Evolutionary conservation across 176 grass and related monocot species (phyloP).

Genomic region (Rhynchospora pubera): DNA sequence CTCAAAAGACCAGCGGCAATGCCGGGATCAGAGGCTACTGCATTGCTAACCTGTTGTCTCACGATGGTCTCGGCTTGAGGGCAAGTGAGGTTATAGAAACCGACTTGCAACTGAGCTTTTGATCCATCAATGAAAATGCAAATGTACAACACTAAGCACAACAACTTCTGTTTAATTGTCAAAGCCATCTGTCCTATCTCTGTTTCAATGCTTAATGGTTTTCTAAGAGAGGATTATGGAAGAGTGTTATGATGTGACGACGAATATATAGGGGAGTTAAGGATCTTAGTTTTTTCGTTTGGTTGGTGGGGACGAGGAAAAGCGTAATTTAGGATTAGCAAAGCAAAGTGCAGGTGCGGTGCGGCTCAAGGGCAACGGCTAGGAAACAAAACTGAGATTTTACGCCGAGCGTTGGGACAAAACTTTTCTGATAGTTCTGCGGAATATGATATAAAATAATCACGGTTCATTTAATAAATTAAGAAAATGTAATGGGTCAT

Average conservation of each 20-base stretch:
- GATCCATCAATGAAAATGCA: not conserved
- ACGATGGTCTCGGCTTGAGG: slow-evolving; percentile 48
- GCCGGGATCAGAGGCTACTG: slow-evolving; percentile 24
- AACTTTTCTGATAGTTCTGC: not conserved
- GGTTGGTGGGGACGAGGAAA: slow-evolving; percentile 1
- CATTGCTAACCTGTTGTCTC: slow-evolving; percentile 28
- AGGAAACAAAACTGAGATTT: slow-evolving; percentile 23
- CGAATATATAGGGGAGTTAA: slow-evolving; percentile 13
- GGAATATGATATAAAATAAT: not conserved
- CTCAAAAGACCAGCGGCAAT: slow-evolving; percentile 34
- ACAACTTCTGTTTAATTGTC: not conserved
- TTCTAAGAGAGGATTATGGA: not conserved
- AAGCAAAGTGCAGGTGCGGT: not conserved
- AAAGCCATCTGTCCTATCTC: slow-evolving; percentile 11
- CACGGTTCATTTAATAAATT: not conserved
- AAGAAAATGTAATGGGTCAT: not conserved
- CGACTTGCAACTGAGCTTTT: slow-evolving; percentile 34
- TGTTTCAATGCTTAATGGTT: not conserved
- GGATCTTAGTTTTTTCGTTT: not conserved
- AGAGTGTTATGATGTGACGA: not conserved
- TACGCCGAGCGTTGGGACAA: slow-evolving; percentile 7
- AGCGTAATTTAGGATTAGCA: not conserved
- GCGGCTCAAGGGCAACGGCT: slow-evolving; percentile 10
- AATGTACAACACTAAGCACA: slow-evolving; percentile 4
- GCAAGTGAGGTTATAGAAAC: slow-evolving; percentile 45